Evolutionary conservation across 371 early-diverging fungal species (phyloP).

Genomic region (Mucor racemosus): DNA sequence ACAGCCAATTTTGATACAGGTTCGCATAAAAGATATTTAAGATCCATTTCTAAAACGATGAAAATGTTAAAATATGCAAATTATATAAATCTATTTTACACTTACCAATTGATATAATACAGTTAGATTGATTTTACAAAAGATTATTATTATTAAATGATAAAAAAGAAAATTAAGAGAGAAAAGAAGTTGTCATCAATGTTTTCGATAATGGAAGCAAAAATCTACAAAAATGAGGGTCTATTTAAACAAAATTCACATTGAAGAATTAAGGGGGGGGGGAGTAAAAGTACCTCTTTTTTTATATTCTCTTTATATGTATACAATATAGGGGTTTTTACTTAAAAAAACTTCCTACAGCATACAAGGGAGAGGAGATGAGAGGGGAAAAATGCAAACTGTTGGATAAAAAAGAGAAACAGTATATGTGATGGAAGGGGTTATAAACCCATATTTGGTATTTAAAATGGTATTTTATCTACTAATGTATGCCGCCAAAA

Average conservation of each 20-base stretch:
- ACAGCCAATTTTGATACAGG: constrained; percentile 26
- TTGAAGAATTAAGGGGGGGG: constrained; percentile 12
- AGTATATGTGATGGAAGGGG: constrained; percentile 7
- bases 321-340: constrained; percentile 4
- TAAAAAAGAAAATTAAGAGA: constrained; percentile 9
- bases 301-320: constrained; percentile 7
- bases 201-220: constrained; percentile 8
- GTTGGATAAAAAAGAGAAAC: not conserved
- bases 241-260: constrained; percentile 19
- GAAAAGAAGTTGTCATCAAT: constrained; percentile 18
- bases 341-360: constrained; percentile 15
- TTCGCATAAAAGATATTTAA: constrained; percentile 34
- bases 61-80: not conserved
- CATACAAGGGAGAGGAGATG: not conserved
- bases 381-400: constrained; percentile 17
- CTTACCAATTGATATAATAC: constrained; percentile 6
- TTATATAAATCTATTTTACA: too few relatives aligned
- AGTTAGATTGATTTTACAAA: constrained; percentile 1
- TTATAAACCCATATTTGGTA: constrained; percentile 23
- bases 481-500: constrained; percentile 33
- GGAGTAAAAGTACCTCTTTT: not conserved
- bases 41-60: constrained; percentile 18
- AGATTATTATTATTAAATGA: not conserved
- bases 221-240: constrained; percentile 7
- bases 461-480: constrained; percentile 17